These are phyloP conservation scores for Xerocomus potaroensis DNA, from an alignment of 768 basidiomycete species.

Conservation along the genomic window DNA sequence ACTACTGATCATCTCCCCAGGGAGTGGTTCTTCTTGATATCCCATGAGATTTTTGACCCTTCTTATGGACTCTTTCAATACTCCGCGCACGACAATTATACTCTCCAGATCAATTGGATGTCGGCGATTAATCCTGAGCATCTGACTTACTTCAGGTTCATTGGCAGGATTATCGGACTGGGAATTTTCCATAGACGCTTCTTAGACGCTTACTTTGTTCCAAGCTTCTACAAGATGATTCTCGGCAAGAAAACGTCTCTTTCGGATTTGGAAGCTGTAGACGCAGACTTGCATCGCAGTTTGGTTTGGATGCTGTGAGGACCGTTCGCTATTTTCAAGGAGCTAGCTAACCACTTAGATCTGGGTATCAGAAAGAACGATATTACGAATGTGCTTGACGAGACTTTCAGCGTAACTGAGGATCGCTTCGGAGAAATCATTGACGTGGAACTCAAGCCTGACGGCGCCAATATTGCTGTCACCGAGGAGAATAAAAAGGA, in stretches of 20 bases:
- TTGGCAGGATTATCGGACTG: slow-evolving; percentile 67
- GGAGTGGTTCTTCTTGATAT: slow-evolving; percentile 85
- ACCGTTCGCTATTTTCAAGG: not conserved
- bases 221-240: slow-evolving; percentile 79
- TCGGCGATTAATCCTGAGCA: slow-evolving; percentile 76
- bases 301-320: slow-evolving; percentile 73
- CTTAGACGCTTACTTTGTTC: slow-evolving; percentile 76
- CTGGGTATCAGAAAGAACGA: slow-evolving; percentile 55
- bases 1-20: slow-evolving; percentile 32
- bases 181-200: slow-evolving; percentile 77
- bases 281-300: slow-evolving; percentile 64
- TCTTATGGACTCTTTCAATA: slow-evolving; percentile 82
- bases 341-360: slow-evolving; percentile 1
- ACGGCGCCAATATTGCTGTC: slow-evolving; percentile 56
- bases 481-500: slow-evolving; percentile 76
- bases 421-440: slow-evolving; percentile 73
- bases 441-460: slow-evolving; percentile 60
- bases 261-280: slow-evolving; percentile 65
- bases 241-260: slow-evolving; percentile 56
- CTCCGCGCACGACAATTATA: slow-evolving; percentile 75
- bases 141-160: slow-evolving; percentile 78
- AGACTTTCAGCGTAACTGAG: slow-evolving; percentile 67
- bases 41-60: slow-evolving; percentile 80
- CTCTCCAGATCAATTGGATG: slow-evolving; percentile 74
- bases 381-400: slow-evolving; percentile 70